Evolutionary conservation across 2,329 filamentous ascomycete species (phyloP).

Genomic region (Claviceps paspali): DNA sequence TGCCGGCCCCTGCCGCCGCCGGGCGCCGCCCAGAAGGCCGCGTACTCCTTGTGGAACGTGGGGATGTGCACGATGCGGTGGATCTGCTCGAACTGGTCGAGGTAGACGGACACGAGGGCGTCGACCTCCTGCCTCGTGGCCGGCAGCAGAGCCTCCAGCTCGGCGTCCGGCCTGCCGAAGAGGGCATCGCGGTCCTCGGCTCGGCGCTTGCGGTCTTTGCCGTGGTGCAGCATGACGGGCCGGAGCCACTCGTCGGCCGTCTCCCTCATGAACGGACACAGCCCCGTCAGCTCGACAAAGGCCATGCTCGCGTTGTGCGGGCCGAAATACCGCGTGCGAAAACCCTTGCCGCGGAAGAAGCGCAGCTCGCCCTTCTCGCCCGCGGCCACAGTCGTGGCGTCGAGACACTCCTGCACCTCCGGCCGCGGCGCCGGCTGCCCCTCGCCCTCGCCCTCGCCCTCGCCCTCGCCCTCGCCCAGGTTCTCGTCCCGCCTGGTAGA

Average conservation of each 20-base stretch:
- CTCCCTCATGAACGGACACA: conserved; percentile 47
- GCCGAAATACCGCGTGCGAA: conserved; percentile 44
- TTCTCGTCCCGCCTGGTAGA: conserved; percentile 29
- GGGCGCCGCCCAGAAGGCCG: conserved; percentile 34
- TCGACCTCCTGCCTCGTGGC: conserved; percentile 29
- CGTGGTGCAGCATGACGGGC: conserved; percentile 38
- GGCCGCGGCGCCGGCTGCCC: conserved; percentile 17
- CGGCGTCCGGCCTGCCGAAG: conserved; percentile 30
- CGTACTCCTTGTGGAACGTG: conserved; percentile 40
- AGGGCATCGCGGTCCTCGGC: conserved; percentile 35
- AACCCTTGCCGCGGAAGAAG: conserved; percentile 43
- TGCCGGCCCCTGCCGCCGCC: conserved; percentile 25
- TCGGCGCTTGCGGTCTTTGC: conserved; percentile 39
- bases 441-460: conserved; percentile 12
- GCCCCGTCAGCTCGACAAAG: conserved; percentile 40
- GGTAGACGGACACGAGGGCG: conserved; percentile 32
- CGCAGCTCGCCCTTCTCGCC: conserved; percentile 37
- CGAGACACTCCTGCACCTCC: conserved; percentile 25
- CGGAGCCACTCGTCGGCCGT: conserved; percentile 46
- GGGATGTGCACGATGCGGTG: conserved; percentile 44
- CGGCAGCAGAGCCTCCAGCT: conserved; percentile 35
- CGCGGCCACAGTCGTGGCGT: conserved; percentile 22
- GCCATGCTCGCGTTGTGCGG: conserved; percentile 46
- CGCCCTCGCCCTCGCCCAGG: not conserved
- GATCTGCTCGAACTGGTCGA: conserved; percentile 40